phyloP scores from a whole-genome alignment of 2,329 filamentous ascomycete species.

The Neoarthrinium moseri region DNA sequence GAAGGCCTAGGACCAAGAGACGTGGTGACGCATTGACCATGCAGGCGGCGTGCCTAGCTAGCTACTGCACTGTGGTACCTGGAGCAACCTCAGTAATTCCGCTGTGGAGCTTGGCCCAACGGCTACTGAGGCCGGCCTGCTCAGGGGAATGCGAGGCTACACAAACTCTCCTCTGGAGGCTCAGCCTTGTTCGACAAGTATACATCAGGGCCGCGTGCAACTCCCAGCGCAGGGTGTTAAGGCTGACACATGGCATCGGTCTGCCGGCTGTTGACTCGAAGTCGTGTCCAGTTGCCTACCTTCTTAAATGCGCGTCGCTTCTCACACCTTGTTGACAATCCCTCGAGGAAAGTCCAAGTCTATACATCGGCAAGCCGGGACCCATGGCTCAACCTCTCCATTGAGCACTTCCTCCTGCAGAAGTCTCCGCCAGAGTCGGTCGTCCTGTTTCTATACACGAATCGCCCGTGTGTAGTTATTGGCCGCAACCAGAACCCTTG shows the following conservation, averaged over 20 bases:
- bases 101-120: neutral
- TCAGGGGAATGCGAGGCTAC: conserved; percentile 3
- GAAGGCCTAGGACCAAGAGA: neutral
- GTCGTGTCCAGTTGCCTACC: conserved; percentile 1
- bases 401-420: conserved; percentile 87
- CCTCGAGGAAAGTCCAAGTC: conserved; percentile 58
- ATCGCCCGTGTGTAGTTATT: conserved; percentile 83
- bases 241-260: conserved; percentile 6
- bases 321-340: conserved; percentile 39
- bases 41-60: neutral
- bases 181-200: conserved; percentile 3
- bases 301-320: conserved; percentile 15
- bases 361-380: conserved; percentile 69
- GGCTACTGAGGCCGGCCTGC: conserved; percentile 1
- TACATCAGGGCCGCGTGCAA: too few relatives aligned
- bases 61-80: neutral
- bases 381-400: conserved; percentile 87
- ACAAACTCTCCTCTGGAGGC: neutral
- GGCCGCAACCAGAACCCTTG: conserved; percentile 98
- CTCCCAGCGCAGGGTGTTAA: too few relatives aligned
- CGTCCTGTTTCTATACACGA: conserved; percentile 84
- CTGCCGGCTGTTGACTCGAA: conserved; percentile 2
- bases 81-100: neutral
- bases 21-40: neutral
- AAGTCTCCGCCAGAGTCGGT: conserved; percentile 69